A percentile compares a stretch with the other conserved stretches of the same genome.
Conservation (phyloP, 495 filamentous ascomycete species). For the Trichoderma virens region DNA sequence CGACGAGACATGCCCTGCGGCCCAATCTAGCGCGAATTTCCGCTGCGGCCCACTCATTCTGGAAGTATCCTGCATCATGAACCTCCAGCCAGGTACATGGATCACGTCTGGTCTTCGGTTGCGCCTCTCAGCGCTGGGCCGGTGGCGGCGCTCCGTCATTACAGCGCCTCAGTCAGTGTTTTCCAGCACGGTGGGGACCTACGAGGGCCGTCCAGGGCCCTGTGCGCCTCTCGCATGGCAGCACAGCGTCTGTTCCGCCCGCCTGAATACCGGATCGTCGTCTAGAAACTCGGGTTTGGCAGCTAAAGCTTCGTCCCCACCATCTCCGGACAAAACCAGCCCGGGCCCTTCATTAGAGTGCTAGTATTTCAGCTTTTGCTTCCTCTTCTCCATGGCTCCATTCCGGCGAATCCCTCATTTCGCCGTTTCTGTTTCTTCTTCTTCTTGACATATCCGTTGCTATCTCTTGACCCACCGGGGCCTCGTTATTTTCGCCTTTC, state of each 20-base stretch:
- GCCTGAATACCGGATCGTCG: conserved; percentile 6
- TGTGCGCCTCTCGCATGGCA: neutral
- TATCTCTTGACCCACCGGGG: conserved; percentile 2
- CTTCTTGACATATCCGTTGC: neutral
- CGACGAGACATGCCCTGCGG: neutral
- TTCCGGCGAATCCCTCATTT: conserved; percentile 5
- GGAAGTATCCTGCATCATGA: neutral
- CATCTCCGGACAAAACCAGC: conserved; percentile 2
- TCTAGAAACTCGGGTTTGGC: neutral
- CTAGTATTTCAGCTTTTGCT: conserved; percentile 3
- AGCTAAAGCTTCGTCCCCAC: conserved; percentile 6
- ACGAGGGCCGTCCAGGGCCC: neutral
- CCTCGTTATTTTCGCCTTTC: neutral
- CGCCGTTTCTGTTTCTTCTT: neutral
- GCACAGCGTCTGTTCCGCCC: neutral
- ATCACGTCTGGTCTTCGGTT: neutral
- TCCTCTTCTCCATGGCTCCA: neutral
- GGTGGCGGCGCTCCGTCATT: neutral
- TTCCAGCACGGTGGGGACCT: neutral
- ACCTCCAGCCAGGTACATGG: neutral
- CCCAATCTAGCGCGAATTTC: neutral
- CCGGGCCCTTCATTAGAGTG: neutral
- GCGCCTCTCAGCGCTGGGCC: neutral
- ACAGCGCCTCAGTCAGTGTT: neutral
- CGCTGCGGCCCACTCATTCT: neutral